A percentile compares a stretch with the other conserved stretches of the same genome.
phyloP scores from a whole-genome alignment of 345 rosid genomes.

The Excoecaria agallocha region DNA sequence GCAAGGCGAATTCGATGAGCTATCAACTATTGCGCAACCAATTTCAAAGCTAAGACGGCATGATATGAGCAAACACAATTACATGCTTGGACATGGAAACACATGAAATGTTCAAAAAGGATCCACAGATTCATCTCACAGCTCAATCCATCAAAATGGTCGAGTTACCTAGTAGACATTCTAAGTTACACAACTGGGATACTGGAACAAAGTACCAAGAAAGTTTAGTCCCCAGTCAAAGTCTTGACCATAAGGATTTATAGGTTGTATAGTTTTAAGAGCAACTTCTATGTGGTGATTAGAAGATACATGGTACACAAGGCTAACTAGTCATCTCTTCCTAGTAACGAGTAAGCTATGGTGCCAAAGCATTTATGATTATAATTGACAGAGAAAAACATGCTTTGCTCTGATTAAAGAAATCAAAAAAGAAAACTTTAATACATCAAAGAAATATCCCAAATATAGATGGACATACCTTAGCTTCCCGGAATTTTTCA shows the following conservation, averaged over 20 bases:
- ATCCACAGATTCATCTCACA: background rate
- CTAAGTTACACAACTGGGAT: background rate
- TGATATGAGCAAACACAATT: background rate
- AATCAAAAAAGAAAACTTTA: background rate
- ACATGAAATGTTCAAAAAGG: too few species aligned
- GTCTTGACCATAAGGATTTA: background rate
- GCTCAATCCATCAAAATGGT: background rate
- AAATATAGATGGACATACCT: slow-evolving; percentile 38
- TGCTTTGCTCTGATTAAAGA: too few species aligned
- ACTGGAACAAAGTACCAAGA: background rate
- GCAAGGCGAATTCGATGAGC: background rate
- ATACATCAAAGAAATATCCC: background rate
- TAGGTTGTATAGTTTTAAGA: background rate
- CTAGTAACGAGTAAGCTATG: background rate
- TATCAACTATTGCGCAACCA: background rate
- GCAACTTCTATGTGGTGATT: background rate
- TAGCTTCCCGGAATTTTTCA: slow-evolving; percentile 61
- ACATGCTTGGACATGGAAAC: background rate
- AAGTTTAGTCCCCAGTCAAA: background rate
- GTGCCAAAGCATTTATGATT: background rate
- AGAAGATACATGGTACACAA: background rate
- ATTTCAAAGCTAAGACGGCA: background rate
- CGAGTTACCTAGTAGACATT: background rate
- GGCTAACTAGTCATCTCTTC: background rate
- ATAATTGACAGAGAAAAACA: background rate